phyloP scores from a whole-genome alignment of 2,329 filamentous ascomycete genomes.

The Plenodomus biglobosus region DNA sequence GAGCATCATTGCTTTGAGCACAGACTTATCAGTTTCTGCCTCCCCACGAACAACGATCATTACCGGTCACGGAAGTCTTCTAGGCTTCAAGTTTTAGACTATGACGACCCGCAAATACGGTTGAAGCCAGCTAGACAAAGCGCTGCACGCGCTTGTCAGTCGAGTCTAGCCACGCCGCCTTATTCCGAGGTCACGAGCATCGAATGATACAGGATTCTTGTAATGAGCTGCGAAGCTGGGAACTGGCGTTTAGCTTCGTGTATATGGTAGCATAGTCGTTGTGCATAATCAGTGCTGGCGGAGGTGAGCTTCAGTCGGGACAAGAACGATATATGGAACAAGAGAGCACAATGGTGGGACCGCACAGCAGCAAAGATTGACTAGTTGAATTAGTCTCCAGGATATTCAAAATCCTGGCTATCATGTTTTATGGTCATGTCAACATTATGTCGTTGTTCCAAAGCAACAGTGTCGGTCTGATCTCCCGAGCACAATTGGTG shows the following conservation, averaged over 20 bases:
- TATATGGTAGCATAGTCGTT: background rate
- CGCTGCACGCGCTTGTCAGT: background rate
- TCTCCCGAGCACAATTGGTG: background rate
- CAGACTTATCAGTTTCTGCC: background rate
- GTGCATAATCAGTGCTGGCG: background rate
- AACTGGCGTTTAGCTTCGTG: background rate
- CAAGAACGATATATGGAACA: background rate
- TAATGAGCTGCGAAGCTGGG: background rate
- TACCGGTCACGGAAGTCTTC: background rate
- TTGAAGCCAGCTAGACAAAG: background rate
- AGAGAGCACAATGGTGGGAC: background rate
- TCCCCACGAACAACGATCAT: background rate
- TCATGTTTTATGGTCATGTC: background rate
- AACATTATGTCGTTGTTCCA: background rate
- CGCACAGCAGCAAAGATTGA: background rate
- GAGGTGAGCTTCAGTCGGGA: background rate
- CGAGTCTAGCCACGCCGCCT: background rate
- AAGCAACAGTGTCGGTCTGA: background rate
- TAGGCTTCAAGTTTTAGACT: background rate
- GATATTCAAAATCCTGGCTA: background rate
- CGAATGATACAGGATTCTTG: background rate
- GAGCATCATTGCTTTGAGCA: background rate
- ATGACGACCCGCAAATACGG: background rate
- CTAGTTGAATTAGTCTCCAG: background rate
- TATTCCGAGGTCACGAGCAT: background rate